Percentiles rank a stretch among this genome's conserved stretches.
phyloP scores from a whole-genome alignment of 768 basidiomycete genomes.

The Rhodotorula diobovata region DNA sequence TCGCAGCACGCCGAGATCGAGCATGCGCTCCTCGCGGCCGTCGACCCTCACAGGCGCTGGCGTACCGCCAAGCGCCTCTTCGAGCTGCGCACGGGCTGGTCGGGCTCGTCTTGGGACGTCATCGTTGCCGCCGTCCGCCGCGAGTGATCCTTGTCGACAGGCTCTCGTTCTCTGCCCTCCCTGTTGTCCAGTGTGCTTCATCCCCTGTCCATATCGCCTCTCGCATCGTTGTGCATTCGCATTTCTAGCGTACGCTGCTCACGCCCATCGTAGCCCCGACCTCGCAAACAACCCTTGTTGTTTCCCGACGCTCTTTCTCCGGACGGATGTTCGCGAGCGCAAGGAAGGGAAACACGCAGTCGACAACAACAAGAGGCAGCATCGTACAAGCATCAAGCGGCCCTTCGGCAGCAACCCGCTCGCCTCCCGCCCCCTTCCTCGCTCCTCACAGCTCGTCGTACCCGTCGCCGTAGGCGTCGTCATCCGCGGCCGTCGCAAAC shows the following conservation, averaged over 20 bases:
- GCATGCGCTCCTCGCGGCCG: constrained; percentile 29
- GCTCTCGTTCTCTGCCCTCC: neutral
- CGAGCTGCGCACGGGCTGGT: constrained; percentile 29
- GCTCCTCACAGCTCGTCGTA: constrained; percentile 33
- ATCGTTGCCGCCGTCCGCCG: constrained; percentile 39
- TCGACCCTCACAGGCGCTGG: constrained; percentile 41
- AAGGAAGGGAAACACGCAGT: too few relatives aligned
- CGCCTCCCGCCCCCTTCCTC: too few relatives aligned
- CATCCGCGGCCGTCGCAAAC: constrained; percentile 33
- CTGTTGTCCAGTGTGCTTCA: neutral
- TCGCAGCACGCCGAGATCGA: constrained; percentile 25
- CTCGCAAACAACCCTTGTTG: too few relatives aligned
- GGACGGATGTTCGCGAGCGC: too few relatives aligned
- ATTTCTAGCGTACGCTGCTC: too few relatives aligned
- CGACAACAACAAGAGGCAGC: too few relatives aligned
- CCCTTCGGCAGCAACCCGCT: too few relatives aligned
- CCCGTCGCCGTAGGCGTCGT: constrained; percentile 53
- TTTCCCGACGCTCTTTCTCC: too few relatives aligned
- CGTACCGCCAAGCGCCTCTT: constrained; percentile 38
- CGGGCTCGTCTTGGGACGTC: constrained; percentile 29
- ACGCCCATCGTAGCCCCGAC: too few relatives aligned
- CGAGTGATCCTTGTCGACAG: neutral
- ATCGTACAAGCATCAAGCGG: too few relatives aligned
- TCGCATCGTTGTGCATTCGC: too few relatives aligned
- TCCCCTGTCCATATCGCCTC: neutral